phyloP scores from a whole-genome alignment of 78 protist genomes.

The Dictyostelium intermedium region DNA sequence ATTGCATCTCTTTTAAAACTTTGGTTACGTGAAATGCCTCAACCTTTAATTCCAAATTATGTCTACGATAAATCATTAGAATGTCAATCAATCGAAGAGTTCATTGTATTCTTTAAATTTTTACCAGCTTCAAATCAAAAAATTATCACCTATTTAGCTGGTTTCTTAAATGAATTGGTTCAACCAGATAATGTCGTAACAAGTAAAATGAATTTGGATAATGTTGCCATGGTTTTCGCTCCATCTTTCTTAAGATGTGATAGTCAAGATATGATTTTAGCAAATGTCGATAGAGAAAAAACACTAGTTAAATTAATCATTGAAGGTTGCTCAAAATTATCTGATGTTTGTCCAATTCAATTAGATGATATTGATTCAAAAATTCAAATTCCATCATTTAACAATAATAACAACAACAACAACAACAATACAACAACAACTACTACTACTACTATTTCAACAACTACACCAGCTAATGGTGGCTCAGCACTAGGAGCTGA shows the following conservation, averaged over 20 bases:
- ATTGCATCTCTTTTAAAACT: slow-evolving; percentile 36
- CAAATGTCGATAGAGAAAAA: slow-evolving; percentile 50
- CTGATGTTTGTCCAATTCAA: slow-evolving; percentile 6
- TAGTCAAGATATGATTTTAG: slow-evolving; percentile 25
- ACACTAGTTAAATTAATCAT: slow-evolving; percentile 17
- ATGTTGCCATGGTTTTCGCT: slow-evolving; percentile 67
- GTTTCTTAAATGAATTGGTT: slow-evolving; percentile 26
- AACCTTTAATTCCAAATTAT: slow-evolving; percentile 65
- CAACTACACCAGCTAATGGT: background rate
- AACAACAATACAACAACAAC: background rate
- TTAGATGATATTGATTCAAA: slow-evolving; percentile 12
- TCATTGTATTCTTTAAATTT: background rate
- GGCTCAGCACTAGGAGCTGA: background rate
- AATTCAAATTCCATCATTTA: background rate
- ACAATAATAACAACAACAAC: background rate
- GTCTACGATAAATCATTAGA: slow-evolving; percentile 50
- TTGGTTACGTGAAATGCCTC: slow-evolving; percentile 72
- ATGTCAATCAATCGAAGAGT: background rate
- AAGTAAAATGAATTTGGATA: slow-evolving; percentile 57
- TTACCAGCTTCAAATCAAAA: slow-evolving; percentile 27
- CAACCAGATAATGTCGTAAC: background rate
- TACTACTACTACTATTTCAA: background rate
- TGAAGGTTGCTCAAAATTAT: background rate
- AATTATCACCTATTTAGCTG: slow-evolving; percentile 22
- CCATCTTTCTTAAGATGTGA: slow-evolving; percentile 72